These are phyloP conservation scores for Acacia melanoxylon DNA, from an alignment of 306 rosid species.

Conservation along the genomic window DNA sequence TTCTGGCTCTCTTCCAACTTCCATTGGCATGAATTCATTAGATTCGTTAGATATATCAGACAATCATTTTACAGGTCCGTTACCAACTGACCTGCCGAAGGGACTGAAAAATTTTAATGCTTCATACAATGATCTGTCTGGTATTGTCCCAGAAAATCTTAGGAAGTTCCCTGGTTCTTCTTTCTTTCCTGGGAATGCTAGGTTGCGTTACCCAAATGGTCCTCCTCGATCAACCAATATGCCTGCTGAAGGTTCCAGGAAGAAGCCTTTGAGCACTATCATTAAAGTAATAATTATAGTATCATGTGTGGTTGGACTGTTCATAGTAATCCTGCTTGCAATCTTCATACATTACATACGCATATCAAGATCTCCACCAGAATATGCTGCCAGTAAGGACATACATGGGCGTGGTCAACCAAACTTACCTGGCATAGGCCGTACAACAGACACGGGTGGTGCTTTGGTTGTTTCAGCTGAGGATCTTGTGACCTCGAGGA, in stretches of 20 bases:
- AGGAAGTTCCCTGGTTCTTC: constrained; percentile 77
- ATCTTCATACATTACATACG: constrained; percentile 80
- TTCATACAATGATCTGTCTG: constrained; percentile 83
- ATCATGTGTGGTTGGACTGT: constrained; percentile 74
- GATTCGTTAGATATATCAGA: constrained; percentile 68
- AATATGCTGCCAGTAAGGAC: constrained; percentile 51
- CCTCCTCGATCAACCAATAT: constrained; percentile 54
- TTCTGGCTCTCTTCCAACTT: constrained; percentile 89
- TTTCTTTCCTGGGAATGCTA: constrained; percentile 83
- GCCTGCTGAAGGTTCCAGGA: constrained; percentile 47
- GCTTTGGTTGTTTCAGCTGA: constrained; percentile 81
- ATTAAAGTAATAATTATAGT: constrained; percentile 84
- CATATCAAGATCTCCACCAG: constrained; percentile 59
- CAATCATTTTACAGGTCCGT: constrained; percentile 85
- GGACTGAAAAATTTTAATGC: constrained; percentile 69
- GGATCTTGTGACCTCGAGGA: constrained; percentile 74
- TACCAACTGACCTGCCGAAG: constrained; percentile 68
- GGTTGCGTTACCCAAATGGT: constrained; percentile 55
- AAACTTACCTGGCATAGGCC: constrained; percentile 49
- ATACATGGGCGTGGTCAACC: constrained; percentile 43
- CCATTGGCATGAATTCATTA: constrained; percentile 63
- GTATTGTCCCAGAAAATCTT: constrained; percentile 77
- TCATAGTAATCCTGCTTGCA: constrained; percentile 78
- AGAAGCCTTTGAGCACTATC: constrained; percentile 59
- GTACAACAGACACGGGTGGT: constrained; percentile 53